Evolutionary conservation across 495 filamentous ascomycete species (phyloP), one percentile per base, ranked within the genome.

Genomic region (Collariella sp.): DNA sequence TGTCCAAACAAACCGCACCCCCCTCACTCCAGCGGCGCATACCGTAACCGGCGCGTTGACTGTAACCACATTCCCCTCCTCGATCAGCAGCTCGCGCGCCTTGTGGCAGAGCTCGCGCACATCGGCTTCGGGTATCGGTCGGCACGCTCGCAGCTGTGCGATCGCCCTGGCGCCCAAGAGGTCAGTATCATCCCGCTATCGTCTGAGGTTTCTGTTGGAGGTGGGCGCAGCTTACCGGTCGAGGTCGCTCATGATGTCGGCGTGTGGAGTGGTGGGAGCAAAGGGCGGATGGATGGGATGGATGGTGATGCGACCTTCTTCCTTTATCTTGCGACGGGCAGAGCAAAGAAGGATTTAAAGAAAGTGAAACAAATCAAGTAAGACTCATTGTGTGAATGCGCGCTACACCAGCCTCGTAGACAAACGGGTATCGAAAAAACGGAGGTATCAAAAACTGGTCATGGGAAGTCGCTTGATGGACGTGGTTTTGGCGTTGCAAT

Each of bases 31-130:
- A 38, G 11, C 11, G 24, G 19, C 10, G 42, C 64, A 22, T 76
- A 85, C 83, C 67, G 93, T 98, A 60, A 98, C 93, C 22, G 93
- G 93, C 51, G 93, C 93, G 64, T 91, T 85, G 58, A 98, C 91
- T 33, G 88, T 87, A 50, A 97, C 93, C 44, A 98, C 93, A 70
- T 98, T 98, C 54, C 88, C 91, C 73, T 98, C 93, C 73, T 98
- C 93, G 56, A 98, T 95, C 45, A 98, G 76, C 35, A 98, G 82
- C 73, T 98, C 93, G 51, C 93, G 83, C 44, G 93, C 93, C 72
- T 97, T 97, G 77, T 96, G 90, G 73, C 94, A 97, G 64, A 98
- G 79, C 69, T 97, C 90, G 61, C 93, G 85, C 46, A 98, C 94
- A 67, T 95, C 87, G 41, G 83, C 76, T 76, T 98, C 93, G 56